Conservation (phyloP, 192 early-diverging fungal genomes). For the Glomus cerebriforme region DNA sequence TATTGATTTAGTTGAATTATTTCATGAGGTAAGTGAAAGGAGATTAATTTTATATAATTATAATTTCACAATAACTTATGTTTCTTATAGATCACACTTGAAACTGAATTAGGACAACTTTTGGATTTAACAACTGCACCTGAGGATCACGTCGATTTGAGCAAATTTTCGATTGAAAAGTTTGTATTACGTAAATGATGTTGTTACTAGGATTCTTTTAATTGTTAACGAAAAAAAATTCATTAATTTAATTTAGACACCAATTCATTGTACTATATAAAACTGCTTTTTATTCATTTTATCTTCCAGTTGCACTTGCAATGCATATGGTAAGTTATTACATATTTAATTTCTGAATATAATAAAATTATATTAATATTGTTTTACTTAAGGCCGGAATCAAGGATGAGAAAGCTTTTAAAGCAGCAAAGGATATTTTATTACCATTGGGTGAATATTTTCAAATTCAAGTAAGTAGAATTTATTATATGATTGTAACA, state of each 20-base stretch:
- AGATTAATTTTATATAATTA: neutral
- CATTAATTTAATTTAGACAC: constrained; percentile 49
- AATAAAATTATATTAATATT: neutral
- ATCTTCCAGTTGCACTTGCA: constrained; percentile 93
- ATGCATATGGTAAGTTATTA: constrained; percentile 71
- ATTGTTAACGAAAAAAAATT: neutral
- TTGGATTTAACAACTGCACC: constrained; percentile 98
- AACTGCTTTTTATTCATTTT: constrained; percentile 99
- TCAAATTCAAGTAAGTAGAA: constrained; percentile 76
- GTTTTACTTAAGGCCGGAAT: constrained; percentile 62
- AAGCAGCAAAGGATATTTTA: constrained; percentile 82
- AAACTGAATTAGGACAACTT: constrained; percentile 97
- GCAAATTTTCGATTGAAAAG: constrained; percentile 90
- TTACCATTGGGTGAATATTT: constrained; percentile 98
- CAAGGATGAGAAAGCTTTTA: constrained; percentile 74
- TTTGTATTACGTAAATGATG: constrained; percentile 37
- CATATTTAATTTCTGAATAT: neutral
- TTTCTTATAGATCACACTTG: constrained; percentile 69
- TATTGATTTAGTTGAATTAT: constrained; percentile 87
- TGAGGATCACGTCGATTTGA: constrained; percentile 91
- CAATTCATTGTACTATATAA: constrained; percentile 97
- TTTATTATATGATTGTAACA: neutral
- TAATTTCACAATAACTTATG: constrained; percentile 7
- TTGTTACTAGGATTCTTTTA: neutral
- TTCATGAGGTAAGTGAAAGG: constrained; percentile 73